Conservation (phyloP, 2,329 filamentous ascomycete genomes). For the Epichloe scottii region DNA sequence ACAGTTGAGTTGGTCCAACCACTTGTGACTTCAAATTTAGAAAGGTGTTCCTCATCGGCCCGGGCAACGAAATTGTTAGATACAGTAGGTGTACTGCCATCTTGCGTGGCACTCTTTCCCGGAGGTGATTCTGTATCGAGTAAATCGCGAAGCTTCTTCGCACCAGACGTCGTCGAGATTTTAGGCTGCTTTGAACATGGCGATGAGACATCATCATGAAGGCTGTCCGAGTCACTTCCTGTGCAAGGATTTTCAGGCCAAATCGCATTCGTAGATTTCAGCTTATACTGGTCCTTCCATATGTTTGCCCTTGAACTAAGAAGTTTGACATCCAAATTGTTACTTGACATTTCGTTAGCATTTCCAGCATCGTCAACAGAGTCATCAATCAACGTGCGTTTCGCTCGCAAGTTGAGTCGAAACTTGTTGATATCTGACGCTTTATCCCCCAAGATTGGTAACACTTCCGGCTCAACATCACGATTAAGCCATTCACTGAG, state of each 20-base stretch:
- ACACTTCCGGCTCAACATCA: neutral
- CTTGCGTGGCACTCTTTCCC: neutral
- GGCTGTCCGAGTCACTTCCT: neutral
- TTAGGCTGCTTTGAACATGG: neutral
- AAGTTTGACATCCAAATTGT: neutral
- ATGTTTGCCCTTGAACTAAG: neutral
- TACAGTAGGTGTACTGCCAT: neutral
- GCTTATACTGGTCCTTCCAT: neutral
- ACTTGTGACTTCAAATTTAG: neutral
- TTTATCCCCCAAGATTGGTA: neutral
- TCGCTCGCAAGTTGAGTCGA: neutral
- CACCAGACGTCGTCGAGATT: neutral
- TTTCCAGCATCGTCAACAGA: neutral
- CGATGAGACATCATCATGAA: neutral
- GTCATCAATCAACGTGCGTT: neutral
- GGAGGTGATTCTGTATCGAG: neutral
- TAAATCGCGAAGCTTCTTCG: neutral
- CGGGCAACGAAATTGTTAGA: neutral
- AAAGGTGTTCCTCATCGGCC: neutral
- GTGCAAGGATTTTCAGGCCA: neutral
- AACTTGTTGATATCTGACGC: neutral
- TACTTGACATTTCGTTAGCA: neutral
- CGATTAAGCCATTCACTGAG: neutral
- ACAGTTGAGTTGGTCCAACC: neutral
- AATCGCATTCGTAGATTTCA: neutral